Base-by-base conservation (phyloP, 208 protist species). In the Crithidia expoeki region DNA sequence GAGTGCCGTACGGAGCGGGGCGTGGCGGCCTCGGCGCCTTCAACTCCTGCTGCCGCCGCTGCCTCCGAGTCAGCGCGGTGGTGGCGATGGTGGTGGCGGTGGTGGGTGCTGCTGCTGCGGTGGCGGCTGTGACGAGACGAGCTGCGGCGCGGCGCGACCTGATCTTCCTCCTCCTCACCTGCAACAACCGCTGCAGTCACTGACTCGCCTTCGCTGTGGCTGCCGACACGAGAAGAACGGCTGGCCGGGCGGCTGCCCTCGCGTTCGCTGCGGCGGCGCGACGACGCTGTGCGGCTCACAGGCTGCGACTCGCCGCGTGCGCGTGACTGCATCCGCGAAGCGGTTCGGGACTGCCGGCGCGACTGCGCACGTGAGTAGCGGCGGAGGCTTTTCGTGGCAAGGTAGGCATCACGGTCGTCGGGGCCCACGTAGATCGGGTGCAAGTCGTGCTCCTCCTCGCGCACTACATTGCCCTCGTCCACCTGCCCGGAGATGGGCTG, bases 381-480 rank as follows among this genome's bases (percentile, higher is more conserved):
- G 40, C 83, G 76, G 47, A 92, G 77, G 76, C 86, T 93, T 63
- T 88, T 92, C 17, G 90, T 96, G 32, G 88, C 88, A 33, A 92
- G 72, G 70, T 94, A 94, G 28, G 90, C 91, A 65, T 92, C 91
- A 21, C 85, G 86, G 70, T 96, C 91, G 60, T 96, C 87, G 32
- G 88, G 88, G 2, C 88, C 88, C 40, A 96, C 83, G 76, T 94
- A 94, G 55, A 96, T 73, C 0, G 88, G 86, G 63, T 90, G 86
- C 52, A 85, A 62, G 50, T 80, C 84, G 7, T 63, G 76, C 65
- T 60, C 66, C 34, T 77, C 76, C 63, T 91, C 86, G 25, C 91
- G 78, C 30, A 78, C 76, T 16, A 81, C 65, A 74, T 96, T 96
- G 30, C 64, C 74, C 25, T 67, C 67, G 64, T 94, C 85, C 67